phyloP scores from a whole-genome alignment of 75 land plant species.

The Pinus taeda region DNA sequence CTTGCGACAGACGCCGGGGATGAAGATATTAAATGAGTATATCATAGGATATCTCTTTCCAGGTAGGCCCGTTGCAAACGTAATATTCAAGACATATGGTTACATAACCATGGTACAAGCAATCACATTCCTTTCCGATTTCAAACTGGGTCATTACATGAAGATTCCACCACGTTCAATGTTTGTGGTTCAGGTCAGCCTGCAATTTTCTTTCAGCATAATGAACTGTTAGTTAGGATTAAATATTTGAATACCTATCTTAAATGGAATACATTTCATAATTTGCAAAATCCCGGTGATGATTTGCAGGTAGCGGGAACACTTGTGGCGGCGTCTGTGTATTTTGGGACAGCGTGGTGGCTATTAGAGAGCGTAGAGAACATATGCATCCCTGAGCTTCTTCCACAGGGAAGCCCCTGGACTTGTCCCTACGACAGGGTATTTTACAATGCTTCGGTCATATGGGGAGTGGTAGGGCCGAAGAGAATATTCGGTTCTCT shows the following conservation, averaged over 20 bases:
- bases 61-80: conserved; percentile 46
- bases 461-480: conserved; percentile 51
- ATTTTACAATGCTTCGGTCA: conserved; percentile 63
- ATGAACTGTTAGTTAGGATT: background rate
- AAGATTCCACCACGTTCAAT: conserved; percentile 53
- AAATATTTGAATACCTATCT: background rate
- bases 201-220: background rate
- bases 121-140: conserved; percentile 24
- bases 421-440: conserved; percentile 58
- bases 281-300: background rate
- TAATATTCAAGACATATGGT: conserved; percentile 45
- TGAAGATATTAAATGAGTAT: conserved; percentile 36
- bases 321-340: conserved; percentile 34
- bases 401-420: conserved; percentile 52
- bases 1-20: conserved; percentile 32
- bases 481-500: conserved; percentile 30
- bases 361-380: conserved; percentile 21
- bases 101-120: conserved; percentile 45
- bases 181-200: conserved; percentile 36
- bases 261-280: background rate
- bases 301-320: conserved; percentile 29
- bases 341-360: conserved; percentile 44
- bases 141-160: conserved; percentile 62
- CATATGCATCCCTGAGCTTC: conserved; percentile 23
- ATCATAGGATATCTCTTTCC: conserved; percentile 44